phyloP scores from a whole-genome alignment of 441 rosid species.

The Francoa sonchifolia region DNA sequence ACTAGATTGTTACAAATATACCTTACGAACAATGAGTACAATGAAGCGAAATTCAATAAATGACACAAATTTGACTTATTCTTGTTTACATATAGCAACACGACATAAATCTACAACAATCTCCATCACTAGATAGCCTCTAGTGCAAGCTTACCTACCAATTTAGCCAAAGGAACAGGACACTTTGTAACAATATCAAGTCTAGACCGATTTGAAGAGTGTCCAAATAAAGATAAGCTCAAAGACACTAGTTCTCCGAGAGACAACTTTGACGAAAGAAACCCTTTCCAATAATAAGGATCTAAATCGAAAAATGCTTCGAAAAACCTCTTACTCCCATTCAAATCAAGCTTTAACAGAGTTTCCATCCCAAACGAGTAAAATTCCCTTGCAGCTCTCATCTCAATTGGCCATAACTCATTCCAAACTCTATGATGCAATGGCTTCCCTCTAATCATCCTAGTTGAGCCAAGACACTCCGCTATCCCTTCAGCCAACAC shows the following conservation, averaged over 20 bases:
- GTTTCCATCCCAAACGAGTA: slow-evolving; percentile 63
- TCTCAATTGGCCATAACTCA: slow-evolving; percentile 45
- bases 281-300: slow-evolving; percentile 55
- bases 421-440: slow-evolving; percentile 42
- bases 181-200: slow-evolving; percentile 48
- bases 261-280: slow-evolving; percentile 47
- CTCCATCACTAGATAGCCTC: slow-evolving; percentile 24
- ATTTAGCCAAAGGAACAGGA: slow-evolving; percentile 36
- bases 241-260: slow-evolving; percentile 26
- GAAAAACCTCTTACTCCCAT: slow-evolving; percentile 43
- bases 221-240: slow-evolving; percentile 35
- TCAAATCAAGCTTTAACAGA: slow-evolving; percentile 39
- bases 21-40: no score
- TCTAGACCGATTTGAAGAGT: slow-evolving; percentile 35
- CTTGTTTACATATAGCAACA: background rate
- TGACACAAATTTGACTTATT: no score
- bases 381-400: slow-evolving; percentile 29
- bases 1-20: no score
- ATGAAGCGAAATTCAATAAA: no score
- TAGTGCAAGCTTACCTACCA: slow-evolving; percentile 44
- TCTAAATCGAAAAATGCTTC: slow-evolving; percentile 53
- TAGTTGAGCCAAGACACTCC: slow-evolving; percentile 53
- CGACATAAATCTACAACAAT: background rate
- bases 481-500: slow-evolving; percentile 31
- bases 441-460: slow-evolving; percentile 55